Conservation (phyloP, 768 basidiomycete species). For the Termitomyces sp. region DNA sequence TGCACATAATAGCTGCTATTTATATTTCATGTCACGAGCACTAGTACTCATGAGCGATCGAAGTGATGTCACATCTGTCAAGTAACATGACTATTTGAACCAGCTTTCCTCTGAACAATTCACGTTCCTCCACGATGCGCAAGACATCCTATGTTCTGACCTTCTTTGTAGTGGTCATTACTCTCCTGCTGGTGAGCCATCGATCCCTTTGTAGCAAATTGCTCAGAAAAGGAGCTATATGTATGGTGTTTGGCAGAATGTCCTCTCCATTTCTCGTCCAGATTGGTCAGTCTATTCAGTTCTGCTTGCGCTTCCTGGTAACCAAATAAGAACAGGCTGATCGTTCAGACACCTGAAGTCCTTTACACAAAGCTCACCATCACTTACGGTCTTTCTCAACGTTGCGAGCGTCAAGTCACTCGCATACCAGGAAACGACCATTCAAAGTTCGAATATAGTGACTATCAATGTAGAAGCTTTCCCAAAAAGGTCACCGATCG, state of each 20-base stretch:
- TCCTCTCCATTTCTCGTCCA: conserved; percentile 47
- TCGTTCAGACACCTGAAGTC: conserved; percentile 37
- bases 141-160: conserved; percentile 66
- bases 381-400: conserved; percentile 54
- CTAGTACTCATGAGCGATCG: background rate
- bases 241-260: conserved; percentile 35
- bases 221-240: background rate
- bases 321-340: conserved; percentile 31
- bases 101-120: background rate
- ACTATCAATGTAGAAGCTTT: conserved; percentile 62
- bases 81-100: background rate
- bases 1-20: background rate
- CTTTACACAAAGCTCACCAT: conserved; percentile 42
- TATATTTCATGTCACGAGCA: background rate
- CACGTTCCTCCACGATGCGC: conserved; percentile 39
- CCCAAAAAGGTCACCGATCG: conserved; percentile 46
- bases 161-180: conserved; percentile 48
- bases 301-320: conserved; percentile 1
- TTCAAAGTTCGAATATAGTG: conserved; percentile 43
- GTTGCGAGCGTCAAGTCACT: conserved; percentile 50
- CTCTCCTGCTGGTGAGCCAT: conserved; percentile 46
- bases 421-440: conserved; percentile 43
- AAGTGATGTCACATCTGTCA: conserved; percentile 1
- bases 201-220: background rate
- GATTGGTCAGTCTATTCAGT: conserved; percentile 49